Conservation (phyloP, 345 rosid species). For the Eucalyptus sideroxylon region DNA sequence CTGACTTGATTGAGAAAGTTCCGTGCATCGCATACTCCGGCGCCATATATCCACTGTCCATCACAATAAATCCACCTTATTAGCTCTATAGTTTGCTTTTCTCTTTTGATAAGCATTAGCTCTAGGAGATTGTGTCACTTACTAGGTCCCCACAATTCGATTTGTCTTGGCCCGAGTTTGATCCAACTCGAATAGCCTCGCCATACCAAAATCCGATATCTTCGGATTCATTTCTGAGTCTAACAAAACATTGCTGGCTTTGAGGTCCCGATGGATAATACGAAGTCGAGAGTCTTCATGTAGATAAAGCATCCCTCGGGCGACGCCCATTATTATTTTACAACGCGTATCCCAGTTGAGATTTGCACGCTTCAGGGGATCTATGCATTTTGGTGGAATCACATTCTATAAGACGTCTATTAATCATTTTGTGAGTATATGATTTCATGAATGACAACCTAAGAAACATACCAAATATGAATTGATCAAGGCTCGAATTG, state of each 20-base stretch:
- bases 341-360: constrained; percentile 17
- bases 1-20: constrained; percentile 34
- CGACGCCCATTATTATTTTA: constrained; percentile 21
- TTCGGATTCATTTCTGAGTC: constrained; percentile 29
- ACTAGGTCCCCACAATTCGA: constrained; percentile 29
- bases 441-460: neutral
- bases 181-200: constrained; percentile 22
- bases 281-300: constrained; percentile 31
- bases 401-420: neutral
- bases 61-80: neutral
- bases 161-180: constrained; percentile 18
- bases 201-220: constrained; percentile 44
- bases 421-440: neutral
- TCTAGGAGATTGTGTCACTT: neutral
- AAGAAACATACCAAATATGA: constrained; percentile 10
- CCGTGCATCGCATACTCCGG: constrained; percentile 46
- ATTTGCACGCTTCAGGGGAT: neutral
- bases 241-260: constrained; percentile 27
- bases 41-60: constrained; percentile 29
- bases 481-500: constrained; percentile 22
- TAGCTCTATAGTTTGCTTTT: neutral
- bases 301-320: constrained; percentile 31
- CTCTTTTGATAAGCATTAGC: neutral
- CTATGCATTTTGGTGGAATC: neutral
- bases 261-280: constrained; percentile 33